Base-by-base conservation (phyloP, 495 filamentous ascomycete genomes). In the Viridothelium virens region DNA sequence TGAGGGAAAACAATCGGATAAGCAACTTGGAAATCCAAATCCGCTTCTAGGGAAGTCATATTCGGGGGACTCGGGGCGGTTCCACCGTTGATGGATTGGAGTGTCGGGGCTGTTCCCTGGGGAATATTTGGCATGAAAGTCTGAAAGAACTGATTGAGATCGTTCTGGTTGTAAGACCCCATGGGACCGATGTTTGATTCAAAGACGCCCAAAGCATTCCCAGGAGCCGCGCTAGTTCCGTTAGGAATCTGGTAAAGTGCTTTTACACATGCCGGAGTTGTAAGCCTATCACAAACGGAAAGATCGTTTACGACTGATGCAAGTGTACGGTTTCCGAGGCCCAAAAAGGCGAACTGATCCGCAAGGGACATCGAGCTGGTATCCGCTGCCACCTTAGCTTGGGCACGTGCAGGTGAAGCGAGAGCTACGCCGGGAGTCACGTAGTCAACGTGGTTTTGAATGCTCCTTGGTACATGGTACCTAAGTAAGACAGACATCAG, bases 391-490 rank as follows among this genome's bases (percentile, higher is more conserved):
- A 59, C 9, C 18, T 59, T 59, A 5, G 53, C 53, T 36, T 59
- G 53, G 25, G 53, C 11, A 36, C 53, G 53, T 10, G 14, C 18
- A 12, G 66, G 66, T 25, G 66, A 62, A 16, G 69, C 44, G 3
- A 70, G 67, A 36, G 39, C 70, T 38, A 69, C 50, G 12, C 69
- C 69, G 3, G 67, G 69, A 14, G 66, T 68, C 16, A 68, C 65
- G 38, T 70, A 70, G 63, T 70, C 69, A 39, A 70, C 65, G 39
- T 70, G 69, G 7, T 47, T 41, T 25, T 63, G 38, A 11, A 70
- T 33, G 25, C 69, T 41, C 14, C 47, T 12, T 3, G 69, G 69
- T 9, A 70, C 67, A 38, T 70, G 69, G 47, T 70, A 70, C 31
- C 53, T 59, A 36, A 5, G 7, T 36, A 14, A 6, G 2, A 18